Base-by-base conservation (phyloP, 1,139 yeast genomes). In the Scheffersomyces stambukii region DNA sequence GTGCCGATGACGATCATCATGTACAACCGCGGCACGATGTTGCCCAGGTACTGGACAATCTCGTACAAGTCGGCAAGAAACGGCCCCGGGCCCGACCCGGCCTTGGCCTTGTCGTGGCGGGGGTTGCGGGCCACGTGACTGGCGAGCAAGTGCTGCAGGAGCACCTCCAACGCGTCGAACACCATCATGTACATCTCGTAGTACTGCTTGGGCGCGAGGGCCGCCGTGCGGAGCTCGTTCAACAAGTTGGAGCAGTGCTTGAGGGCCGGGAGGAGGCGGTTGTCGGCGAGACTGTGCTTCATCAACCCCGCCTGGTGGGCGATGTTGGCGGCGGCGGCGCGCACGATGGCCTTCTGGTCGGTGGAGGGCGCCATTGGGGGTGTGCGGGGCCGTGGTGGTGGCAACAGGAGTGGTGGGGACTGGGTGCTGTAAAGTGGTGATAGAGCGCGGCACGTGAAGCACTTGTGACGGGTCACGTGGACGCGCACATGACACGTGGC, bases 1-100 rank as follows among this genome's bases (percentile, higher is more conserved):
- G 95, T 80, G 8, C 98, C 98, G 8, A 91, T 91, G 3, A 94
- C 91, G 27, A 91, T 82, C 97, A 91, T 88, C 60, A 93, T 68
- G 52, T 93, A 91, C 33, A 91, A 64, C 35, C 98, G 69, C 3
- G 98, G 98, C 10, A 91, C 72, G 23, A 93, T 85, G 55, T 88
- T 91, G 2, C 93, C 96, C 1, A 96, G 88, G 52, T 91, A 93
- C 53, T 91, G 98, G 4, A 91, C 97, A 52, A 91, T 67, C 50
- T 91, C 97, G 51, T 91, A 91, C 33, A 91, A 64, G 53, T 91
- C 97, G 1, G 95, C 88, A 36, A 91, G 61, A 54, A 89, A 93
- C 35, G 86, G 82, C 14, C 14, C 24, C 8, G 13, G n/a, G 16
- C 6, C 10, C 8, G 27, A 8, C 9, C 18, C 19, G 13, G 21